phyloP scores from a whole-genome alignment of 2,329 filamentous ascomycete genomes.

The Penicillium sp. region DNA sequence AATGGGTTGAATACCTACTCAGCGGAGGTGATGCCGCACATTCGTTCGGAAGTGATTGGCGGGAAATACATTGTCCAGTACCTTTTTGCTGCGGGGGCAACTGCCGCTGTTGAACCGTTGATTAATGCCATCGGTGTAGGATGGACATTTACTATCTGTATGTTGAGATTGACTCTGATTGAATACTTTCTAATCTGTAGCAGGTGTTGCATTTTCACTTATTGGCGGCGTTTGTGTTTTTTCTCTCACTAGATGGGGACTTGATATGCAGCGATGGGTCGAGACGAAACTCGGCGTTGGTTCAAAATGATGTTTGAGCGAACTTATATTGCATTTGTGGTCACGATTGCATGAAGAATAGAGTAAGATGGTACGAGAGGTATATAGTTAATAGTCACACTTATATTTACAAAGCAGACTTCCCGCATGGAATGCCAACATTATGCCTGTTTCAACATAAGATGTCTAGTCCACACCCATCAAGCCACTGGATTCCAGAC shows the following conservation, averaged over 20 bases:
- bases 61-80: slow-evolving; percentile 77
- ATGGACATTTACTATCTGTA: slow-evolving; percentile 69
- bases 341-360: too few species aligned
- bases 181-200: slow-evolving; percentile 4
- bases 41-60: slow-evolving; percentile 66
- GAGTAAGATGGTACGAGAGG: too few species aligned
- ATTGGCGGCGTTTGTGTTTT: slow-evolving; percentile 26
- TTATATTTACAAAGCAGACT: too few species aligned
- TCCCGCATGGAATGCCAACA: too few species aligned
- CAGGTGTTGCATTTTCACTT: slow-evolving; percentile 28
- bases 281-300: slow-evolving; percentile 23
- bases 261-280: slow-evolving; percentile 33
- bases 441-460: too few species aligned
- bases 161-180: slow-evolving; percentile 19
- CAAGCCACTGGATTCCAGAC: too few species aligned
- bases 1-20: slow-evolving; percentile 67
- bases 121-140: slow-evolving; percentile 68
- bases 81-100: slow-evolving; percentile 63
- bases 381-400: too few species aligned
- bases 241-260: slow-evolving; percentile 27
- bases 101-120: slow-evolving; percentile 65
- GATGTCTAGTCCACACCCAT: too few species aligned
- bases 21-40: slow-evolving; percentile 41
- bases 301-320: slow-evolving; percentile 7
- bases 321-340: background rate